Conservation (phyloP, 2,329 filamentous ascomycete genomes). For the Aspergillus sp. region DNA sequence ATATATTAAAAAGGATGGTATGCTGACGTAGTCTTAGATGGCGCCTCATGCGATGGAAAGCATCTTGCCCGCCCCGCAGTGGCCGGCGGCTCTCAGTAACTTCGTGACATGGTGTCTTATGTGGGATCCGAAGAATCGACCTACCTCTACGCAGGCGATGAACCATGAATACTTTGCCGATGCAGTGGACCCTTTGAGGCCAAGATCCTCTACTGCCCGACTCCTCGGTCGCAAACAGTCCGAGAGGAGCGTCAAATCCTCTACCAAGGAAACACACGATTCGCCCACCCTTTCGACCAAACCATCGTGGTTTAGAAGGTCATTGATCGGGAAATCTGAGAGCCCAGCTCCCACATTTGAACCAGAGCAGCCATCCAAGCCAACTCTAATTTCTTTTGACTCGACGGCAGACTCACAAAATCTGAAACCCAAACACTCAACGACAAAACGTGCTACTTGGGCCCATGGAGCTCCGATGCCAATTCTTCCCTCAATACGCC, state of each 20-base stretch:
- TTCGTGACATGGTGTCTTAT: slow-evolving; percentile 99
- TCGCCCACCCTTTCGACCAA: slow-evolving; percentile 68
- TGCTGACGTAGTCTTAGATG: slow-evolving; percentile 61
- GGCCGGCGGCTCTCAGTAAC: slow-evolving; percentile 81
- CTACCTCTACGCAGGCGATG: slow-evolving; percentile 90
- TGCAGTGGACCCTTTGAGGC: slow-evolving; percentile 84
- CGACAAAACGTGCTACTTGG: slow-evolving; percentile 89
- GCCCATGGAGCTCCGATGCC: slow-evolving; percentile 87
- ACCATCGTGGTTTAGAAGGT: slow-evolving; percentile 96
- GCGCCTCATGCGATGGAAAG: slow-evolving; percentile 95
- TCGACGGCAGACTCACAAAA: slow-evolving; percentile 43
- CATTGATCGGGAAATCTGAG: slow-evolving; percentile 78
- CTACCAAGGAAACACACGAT: slow-evolving; percentile 62
- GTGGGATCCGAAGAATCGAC: slow-evolving; percentile 94
- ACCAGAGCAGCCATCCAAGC: slow-evolving; percentile 38
- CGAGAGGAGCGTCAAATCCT: slow-evolving; percentile 66
- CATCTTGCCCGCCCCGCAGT: slow-evolving; percentile 84
- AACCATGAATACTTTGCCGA: slow-evolving; percentile 93
- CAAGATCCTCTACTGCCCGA: slow-evolving; percentile 84
- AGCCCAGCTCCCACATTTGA: slow-evolving; percentile 61
- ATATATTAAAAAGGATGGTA: neutral
- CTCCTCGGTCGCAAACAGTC: slow-evolving; percentile 89
- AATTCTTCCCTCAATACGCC: slow-evolving; percentile 89
- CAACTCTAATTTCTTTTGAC: slow-evolving; percentile 44
- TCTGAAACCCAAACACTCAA: slow-evolving; percentile 57